Percentiles rank a stretch among this genome's conserved stretches.
Conservation (phyloP, 352 stramenopile species). For the Stephanocyclus meneghinianus region DNA sequence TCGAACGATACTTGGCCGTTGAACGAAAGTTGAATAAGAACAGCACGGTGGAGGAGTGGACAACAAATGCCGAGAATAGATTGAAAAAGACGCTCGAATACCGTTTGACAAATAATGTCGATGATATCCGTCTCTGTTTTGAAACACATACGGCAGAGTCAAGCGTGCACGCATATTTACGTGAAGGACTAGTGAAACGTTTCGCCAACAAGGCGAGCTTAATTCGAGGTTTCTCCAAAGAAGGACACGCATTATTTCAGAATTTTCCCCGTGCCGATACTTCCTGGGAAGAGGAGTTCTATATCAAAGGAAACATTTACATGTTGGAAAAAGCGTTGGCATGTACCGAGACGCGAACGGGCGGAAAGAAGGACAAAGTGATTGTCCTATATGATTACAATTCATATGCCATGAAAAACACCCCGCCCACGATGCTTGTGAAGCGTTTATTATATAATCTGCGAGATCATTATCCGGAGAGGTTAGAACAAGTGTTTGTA, state of each 20-base stretch:
- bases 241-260: conserved; percentile 23
- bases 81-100: conserved; percentile 34
- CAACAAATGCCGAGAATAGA: conserved; percentile 26
- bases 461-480: conserved; percentile 45
- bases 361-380: conserved; percentile 19
- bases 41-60: conserved; percentile 5
- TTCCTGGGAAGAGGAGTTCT: conserved; percentile 43
- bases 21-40: conserved; percentile 37
- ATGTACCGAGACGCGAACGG: conserved; percentile 23
- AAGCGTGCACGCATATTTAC: conserved; percentile 12
- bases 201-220: conserved; percentile 10
- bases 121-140: conserved; percentile 49
- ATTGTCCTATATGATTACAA: conserved; percentile 51
- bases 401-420: conserved; percentile 32
- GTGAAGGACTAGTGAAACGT: conserved; percentile 13
- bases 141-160: conserved; percentile 15
- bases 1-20: conserved; percentile 29
- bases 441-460: conserved; percentile 38
- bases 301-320: conserved; percentile 40
- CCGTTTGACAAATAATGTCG: conserved; percentile 35
- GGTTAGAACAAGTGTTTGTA: conserved; percentile 42
- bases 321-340: conserved; percentile 27
- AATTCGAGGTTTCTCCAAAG: conserved; percentile 30
- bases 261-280: conserved; percentile 29
- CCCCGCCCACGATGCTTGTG: conserved; percentile 34